Evolutionary conservation across 352 stramenopile genomes (phyloP), one percentile per base, ranked within the genome.

Genomic region (Phytophthora chlamydospora): DNA sequence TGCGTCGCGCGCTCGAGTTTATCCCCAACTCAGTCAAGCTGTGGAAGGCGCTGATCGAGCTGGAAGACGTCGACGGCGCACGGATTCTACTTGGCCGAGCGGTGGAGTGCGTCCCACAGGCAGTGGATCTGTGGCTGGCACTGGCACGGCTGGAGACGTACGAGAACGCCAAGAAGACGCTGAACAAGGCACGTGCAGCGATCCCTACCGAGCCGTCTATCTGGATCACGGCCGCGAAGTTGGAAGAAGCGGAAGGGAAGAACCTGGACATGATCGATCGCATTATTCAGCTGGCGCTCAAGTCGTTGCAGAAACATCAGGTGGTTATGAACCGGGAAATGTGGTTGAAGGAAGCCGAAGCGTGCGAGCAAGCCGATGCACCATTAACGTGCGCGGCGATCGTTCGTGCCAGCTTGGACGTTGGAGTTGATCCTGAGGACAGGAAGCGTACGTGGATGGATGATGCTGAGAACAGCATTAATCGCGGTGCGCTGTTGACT

Each of bases 31-130:
- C 92, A 6, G 96, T 99, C 38, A 97, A 97, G 54, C 82, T 99
- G 31, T 99, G 98, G 98, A 99, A 99, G 63, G 93, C 95, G 35
- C 90, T 98, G 7, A 98, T 99, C 59, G 97, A 99, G 68, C 75
- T 99, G 19, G 98, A 99, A 80, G 93, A 99, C 57, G 80, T 97
- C 13, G 97, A 99, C 17, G 95, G 98, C 62, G 98, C 97, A 3
- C 83, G 91, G 0, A 80, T 99, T 43, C 70, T 99, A 40, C 78
- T 99, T 0, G 88, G 85, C 1, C 87, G 97, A 14, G 98, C 98
- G n/a, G 97, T 99, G 3, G 97, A 99, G 76, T 99, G 97, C 55
- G 95, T 99, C 1, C 98, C 98, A 3, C 85, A 99, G 41, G 88
- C 88, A 11, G 96, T 99, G 11, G 97, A 99, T 58, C 88, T 99